Base-by-base conservation (phyloP, 495 filamentous ascomycete genomes). In the Neurospora terricola region DNA sequence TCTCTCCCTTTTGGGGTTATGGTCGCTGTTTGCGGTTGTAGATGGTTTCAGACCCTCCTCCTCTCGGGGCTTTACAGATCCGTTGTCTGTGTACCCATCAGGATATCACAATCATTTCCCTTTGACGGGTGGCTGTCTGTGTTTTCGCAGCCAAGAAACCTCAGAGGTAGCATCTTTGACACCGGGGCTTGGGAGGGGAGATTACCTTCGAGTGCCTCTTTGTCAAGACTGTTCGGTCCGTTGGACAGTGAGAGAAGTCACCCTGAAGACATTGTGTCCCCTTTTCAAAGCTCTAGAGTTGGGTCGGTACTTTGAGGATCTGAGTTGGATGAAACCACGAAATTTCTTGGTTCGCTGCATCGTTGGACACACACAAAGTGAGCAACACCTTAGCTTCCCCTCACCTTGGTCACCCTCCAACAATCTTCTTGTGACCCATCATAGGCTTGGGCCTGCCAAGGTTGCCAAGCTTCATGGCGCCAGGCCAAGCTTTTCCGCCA, bases 401-500 rank as follows among this genome's bases (percentile, higher is more conserved):
- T 54, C 45, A 54, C 21, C 21, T 59, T 34, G 54, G 27, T 34
- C 54, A 62, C 54, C 69, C 69, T 16, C 34, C 39, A 71, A 62
- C 45, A 70, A 70, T 14, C 45, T 10, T 12, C 10, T 14, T 6
- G 21, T 59, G 21, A 27, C 14, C 27, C 54, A 62, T 66, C 27
- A 66, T 66, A 34, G 27, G 27, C 27, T 66, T 34, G 54, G 23
- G 54, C 71, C 36, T 27, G 59, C 74, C 74, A 76, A 72, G 74
- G 39, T 66, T 21, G 74, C 76, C 76, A 78, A 78, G 76, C 68
- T 69, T 73, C 23, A 72, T 30, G 70, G 70, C 42, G 12, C 1
- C 40, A 69, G 66, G 59, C 71, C 73, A 78, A 77, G 77, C 69
- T 69, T 75, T 70, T 39, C 39, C 75, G 80, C 80, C 80, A 82